Conservation (phyloP, 2,329 filamentous ascomycete genomes). For the Neofusicoccum sp. region DNA sequence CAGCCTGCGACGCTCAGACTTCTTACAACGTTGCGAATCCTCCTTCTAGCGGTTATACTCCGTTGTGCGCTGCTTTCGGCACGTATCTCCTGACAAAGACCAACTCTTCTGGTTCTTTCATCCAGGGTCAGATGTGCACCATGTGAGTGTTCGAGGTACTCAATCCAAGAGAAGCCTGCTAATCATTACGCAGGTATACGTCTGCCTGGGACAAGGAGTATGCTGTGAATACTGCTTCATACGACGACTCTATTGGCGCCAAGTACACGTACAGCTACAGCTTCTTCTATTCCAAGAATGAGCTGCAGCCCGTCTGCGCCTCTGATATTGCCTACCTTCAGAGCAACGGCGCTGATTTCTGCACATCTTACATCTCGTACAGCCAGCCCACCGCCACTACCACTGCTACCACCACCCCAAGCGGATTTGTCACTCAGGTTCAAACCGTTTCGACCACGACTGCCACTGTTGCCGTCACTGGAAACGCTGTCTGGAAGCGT, state of each 20-base stretch:
- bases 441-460: background rate
- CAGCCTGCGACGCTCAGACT: constrained; percentile 27
- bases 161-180: no score
- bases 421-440: background rate
- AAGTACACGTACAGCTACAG: constrained; percentile 9
- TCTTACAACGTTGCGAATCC: constrained; percentile 8
- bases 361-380: background rate
- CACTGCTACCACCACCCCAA: background rate
- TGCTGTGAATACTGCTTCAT: background rate
- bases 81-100: constrained; percentile 35
- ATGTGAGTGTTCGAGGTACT: background rate
- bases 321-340: background rate
- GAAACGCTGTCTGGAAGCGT: background rate
- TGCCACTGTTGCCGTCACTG: background rate
- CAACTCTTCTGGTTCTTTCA: constrained; percentile 18
- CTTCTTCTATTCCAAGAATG: constrained; percentile 1
- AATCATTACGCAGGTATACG: background rate
- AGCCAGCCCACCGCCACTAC: background rate
- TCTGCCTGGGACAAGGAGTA: background rate
- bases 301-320: background rate
- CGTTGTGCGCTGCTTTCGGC: constrained; percentile 35
- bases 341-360: background rate
- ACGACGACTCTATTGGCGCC: background rate
- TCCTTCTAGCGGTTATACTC: background rate
- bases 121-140: constrained; percentile 28